A percentile compares a stretch with the other conserved stretches of the same genome.
These are phyloP conservation scores for Suillus clintonianus DNA, from an alignment of 768 basidiomycete species.

Conservation along the genomic window DNA sequence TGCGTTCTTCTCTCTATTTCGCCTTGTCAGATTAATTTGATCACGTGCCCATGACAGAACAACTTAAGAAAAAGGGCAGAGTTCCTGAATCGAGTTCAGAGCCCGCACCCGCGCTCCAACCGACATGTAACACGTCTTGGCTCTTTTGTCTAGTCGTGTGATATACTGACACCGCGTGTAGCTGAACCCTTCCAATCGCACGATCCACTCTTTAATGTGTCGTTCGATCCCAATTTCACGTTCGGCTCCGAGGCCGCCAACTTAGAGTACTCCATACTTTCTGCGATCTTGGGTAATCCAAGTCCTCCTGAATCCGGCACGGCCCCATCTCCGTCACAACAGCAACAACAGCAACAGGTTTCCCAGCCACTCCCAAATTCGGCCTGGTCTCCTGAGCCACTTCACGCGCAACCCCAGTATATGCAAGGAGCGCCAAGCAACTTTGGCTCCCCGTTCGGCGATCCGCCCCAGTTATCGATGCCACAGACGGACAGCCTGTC, in stretches of 20 bases:
- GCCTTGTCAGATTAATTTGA: slow-evolving; percentile 10
- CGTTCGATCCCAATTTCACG: slow-evolving; percentile 61
- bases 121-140: slow-evolving; percentile 30
- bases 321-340: slow-evolving; percentile 31
- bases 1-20: slow-evolving; percentile 34
- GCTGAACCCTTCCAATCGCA: slow-evolving; percentile 53
- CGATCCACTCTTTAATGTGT: slow-evolving; percentile 58
- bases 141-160: neutral
- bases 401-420: slow-evolving; percentile 35
- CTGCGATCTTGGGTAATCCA: slow-evolving; percentile 83
- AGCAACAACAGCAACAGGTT: slow-evolving; percentile 11
- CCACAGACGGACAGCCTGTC: slow-evolving; percentile 33
- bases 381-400: slow-evolving; percentile 39
- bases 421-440: slow-evolving; percentile 16
- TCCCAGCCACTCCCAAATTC: slow-evolving; percentile 29
- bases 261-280: slow-evolving; percentile 93
- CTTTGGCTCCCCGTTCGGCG: slow-evolving; percentile 25
- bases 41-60: slow-evolving; percentile 39
- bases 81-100: slow-evolving; percentile 31
- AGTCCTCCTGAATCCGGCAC: slow-evolving; percentile 44
- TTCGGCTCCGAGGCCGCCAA: slow-evolving; percentile 93
- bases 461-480: slow-evolving; percentile 32
- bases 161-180: slow-evolving; percentile 23
- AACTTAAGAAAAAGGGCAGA: slow-evolving; percentile 32
- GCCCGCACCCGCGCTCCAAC: slow-evolving; percentile 25